Evolutionary conservation across 116 monocot species (phyloP).

Genomic region (Posidonia oceanica): DNA sequence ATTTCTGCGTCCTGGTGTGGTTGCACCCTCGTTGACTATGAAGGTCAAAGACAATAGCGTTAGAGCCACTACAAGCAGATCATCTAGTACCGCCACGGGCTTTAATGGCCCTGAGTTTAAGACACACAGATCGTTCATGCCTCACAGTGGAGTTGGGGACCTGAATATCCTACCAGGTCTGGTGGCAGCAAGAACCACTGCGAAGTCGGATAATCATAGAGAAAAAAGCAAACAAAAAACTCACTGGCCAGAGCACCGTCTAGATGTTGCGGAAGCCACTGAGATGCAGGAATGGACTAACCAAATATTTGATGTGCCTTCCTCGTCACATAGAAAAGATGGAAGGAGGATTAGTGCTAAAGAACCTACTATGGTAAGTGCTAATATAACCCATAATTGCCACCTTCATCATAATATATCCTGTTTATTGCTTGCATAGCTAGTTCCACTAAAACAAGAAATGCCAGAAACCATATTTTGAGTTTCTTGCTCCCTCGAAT

Average conservation of each 20-base stretch:
- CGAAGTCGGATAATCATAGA: conserved; percentile 27
- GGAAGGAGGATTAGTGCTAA: conserved; percentile 27
- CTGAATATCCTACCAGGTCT: conserved; percentile 32
- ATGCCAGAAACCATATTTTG: background rate
- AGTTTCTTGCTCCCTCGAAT: background rate
- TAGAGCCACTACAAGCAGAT: conserved; percentile 13
- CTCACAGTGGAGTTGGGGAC: conserved; percentile 21
- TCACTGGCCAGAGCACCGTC: conserved; percentile 31
- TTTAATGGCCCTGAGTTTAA: conserved; percentile 30
- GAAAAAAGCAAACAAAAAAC: conserved; percentile 12
- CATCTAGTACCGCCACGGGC: conserved; percentile 27
- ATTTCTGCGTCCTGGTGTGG: conserved; percentile 24
- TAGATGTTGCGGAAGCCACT: conserved; percentile 28
- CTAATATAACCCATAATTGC: background rate
- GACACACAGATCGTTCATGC: conserved; percentile 24
- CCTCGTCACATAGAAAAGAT: conserved; percentile 56
- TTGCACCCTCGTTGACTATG: conserved; percentile 18
- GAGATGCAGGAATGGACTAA: conserved; percentile 26
- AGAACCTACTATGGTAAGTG: conserved; percentile 46
- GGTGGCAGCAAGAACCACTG: conserved; percentile 17
- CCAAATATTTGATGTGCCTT: conserved; percentile 39
- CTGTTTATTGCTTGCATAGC: background rate
- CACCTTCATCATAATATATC: background rate
- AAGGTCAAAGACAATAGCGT: conserved; percentile 9
- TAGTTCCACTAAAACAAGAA: background rate